Conservation (phyloP, 768 basidiomycete genomes). For the Auricularia cornea region DNA sequence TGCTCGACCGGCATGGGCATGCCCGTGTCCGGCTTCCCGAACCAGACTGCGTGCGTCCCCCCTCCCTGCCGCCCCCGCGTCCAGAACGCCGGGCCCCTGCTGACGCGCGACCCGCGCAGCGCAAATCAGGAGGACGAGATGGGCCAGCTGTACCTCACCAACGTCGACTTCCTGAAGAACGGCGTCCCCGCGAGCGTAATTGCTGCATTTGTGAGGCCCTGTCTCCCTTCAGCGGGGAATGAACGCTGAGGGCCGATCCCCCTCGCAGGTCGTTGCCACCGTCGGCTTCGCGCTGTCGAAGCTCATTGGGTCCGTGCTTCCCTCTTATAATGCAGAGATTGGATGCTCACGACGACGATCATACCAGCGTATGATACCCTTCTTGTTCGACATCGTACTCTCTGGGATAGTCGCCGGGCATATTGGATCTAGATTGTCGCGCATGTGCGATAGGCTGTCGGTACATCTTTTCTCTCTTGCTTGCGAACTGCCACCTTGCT, state of each 20-base stretch:
- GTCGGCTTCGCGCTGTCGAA: constrained; percentile 75
- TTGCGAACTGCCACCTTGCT: too few species aligned
- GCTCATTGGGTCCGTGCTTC: constrained; percentile 43
- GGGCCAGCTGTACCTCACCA: constrained; percentile 77
- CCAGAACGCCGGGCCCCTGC: not conserved
- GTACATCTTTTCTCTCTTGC: too few species aligned
- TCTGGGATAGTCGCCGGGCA: too few species aligned
- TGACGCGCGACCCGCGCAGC: constrained; percentile 26
- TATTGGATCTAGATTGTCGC: too few species aligned
- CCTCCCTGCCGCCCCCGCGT: not conserved
- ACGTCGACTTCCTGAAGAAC: constrained; percentile 86
- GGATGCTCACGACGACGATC: too few species aligned
- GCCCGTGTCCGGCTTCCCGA: constrained; percentile 98
- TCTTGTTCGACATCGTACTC: too few species aligned
- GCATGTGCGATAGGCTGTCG: too few species aligned
- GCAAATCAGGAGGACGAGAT: constrained; percentile 93
- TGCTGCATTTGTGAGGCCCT: constrained; percentile 60
- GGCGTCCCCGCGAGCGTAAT: constrained; percentile 92
- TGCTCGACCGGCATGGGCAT: constrained; percentile 98
- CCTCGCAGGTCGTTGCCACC: constrained; percentile 66
- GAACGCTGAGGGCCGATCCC: constrained; percentile 6
- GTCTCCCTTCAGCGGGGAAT: not conserved
- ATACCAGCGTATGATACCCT: too few species aligned
- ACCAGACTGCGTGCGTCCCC: constrained; percentile 79
- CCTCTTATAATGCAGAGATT: not conserved